Evolutionary conservation across 345 rosid species (phyloP), one percentile per base, ranked within the genome.

Genomic region (Toxicodendron radicans): DNA sequence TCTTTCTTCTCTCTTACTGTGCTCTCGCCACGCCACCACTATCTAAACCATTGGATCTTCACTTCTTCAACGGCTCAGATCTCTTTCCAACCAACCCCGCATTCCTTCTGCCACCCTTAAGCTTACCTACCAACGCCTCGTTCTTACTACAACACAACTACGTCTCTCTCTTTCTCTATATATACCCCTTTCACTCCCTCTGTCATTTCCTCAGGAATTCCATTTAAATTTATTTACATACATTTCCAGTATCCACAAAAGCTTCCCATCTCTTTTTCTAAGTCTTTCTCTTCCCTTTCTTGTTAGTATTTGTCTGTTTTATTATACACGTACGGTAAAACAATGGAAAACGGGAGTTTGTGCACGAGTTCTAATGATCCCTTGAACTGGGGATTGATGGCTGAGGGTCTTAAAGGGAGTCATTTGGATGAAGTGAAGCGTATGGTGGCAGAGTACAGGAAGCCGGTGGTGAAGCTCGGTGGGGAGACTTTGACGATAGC

Each of bases 341-440:
- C 43, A 1, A 38, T 38, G 43, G 10, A 76, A n/a, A 62, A 58
- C 33, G 79, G 43, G 11, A 71, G 72, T 2, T 66, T 79, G 20
- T 83, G 86, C 76, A 71, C 49, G 9, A 63, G 13, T 2, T 35
- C 54, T 3, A 52, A 20, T 5, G 93, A 92, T 80, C 97, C 95
- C 1, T 71, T 92, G 83, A 89, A 83, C 83, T 92, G 97, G 98
- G 93, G 87, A 4, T 71, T 27, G 18, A 87, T 89, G 49, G 93
- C 98, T 0, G 91, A 90, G 68, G 68, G 85, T 3, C 70, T 94
- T 74, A 81, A 78, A 52, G 97, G 95, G 45, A 91, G 97, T 62
- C 97, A 94, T 76, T 83, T 94, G 64, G 97, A 92, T 21, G 95
- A 94, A 75, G 98, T 94, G 77, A 88, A 82, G 69, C 74, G 84